Evolutionary conservation across 495 filamentous ascomycete species (phyloP).

Genomic region (Hyphodiscus hymeniophilus): DNA sequence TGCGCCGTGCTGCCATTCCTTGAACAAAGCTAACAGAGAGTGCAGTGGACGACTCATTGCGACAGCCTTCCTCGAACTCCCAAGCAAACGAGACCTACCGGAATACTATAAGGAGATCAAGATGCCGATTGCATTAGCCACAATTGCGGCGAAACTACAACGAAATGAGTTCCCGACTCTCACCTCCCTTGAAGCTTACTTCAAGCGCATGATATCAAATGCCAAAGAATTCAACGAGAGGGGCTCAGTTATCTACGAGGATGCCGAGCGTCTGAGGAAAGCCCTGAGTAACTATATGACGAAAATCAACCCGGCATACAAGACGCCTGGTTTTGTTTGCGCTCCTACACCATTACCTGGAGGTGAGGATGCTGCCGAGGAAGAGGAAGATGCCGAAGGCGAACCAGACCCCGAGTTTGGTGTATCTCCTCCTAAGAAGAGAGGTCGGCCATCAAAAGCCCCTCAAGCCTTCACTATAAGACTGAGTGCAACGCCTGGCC

Average conservation of each 20-base stretch:
- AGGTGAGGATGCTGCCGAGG: slow-evolving; percentile 18
- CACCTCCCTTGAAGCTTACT: slow-evolving; percentile 58
- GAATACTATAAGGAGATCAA: slow-evolving; percentile 67
- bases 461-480: slow-evolving; percentile 18
- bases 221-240: slow-evolving; percentile 66
- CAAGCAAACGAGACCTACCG: slow-evolving; percentile 50
- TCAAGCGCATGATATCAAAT: slow-evolving; percentile 71
- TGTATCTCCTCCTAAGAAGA: slow-evolving; percentile 9
- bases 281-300: slow-evolving; percentile 67
- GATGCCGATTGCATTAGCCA: slow-evolving; percentile 68
- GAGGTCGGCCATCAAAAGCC: slow-evolving; percentile 26
- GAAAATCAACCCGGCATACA: slow-evolving; percentile 66
- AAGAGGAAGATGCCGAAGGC: slow-evolving; percentile 25
- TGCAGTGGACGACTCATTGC: slow-evolving; percentile 58
- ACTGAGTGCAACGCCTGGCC: slow-evolving; percentile 39
- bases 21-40: slow-evolving; percentile 2
- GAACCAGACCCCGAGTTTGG: slow-evolving; percentile 29
- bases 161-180: slow-evolving; percentile 53
- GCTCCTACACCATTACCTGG: slow-evolving; percentile 55
- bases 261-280: slow-evolving; percentile 70
- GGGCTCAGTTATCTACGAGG: slow-evolving; percentile 55
- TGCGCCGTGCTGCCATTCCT: too few species aligned
- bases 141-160: slow-evolving; percentile 62
- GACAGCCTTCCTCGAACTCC: slow-evolving; percentile 61
- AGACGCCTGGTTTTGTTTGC: slow-evolving; percentile 47